Evolutionary conservation across 805 yeast species (phyloP).

Genomic region (Debaryomyces prosopidis): DNA sequence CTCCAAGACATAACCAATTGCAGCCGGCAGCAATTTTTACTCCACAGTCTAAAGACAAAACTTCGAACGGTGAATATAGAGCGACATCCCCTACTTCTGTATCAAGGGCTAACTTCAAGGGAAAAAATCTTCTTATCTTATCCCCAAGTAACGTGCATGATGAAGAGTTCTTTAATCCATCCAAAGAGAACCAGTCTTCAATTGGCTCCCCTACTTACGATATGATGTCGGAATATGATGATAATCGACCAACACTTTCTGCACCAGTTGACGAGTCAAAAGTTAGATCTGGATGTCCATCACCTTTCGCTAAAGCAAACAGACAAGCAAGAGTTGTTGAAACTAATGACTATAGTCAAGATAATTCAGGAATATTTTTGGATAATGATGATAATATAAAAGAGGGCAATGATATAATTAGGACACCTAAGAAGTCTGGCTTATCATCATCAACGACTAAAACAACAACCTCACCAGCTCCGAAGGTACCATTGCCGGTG

Average conservation of each 20-base stretch:
- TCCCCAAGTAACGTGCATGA: slow-evolving; percentile 42
- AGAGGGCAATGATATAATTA: slow-evolving; percentile 1
- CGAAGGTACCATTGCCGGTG: slow-evolving; percentile 25
- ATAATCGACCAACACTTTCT: slow-evolving; percentile 3
- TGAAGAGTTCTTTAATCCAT: slow-evolving; percentile 28
- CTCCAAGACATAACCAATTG: slow-evolving; percentile 6
- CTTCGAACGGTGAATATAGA: background rate
- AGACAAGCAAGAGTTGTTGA: slow-evolving; percentile 48
- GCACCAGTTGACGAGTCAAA: slow-evolving; percentile 17
- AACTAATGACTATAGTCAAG: slow-evolving; percentile 23
- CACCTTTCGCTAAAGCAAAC: slow-evolving; percentile 44
- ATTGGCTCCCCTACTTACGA: slow-evolving; percentile 2
- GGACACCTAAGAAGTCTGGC: slow-evolving; percentile 16
- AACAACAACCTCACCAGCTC: slow-evolving; percentile 38
- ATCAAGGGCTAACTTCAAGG: slow-evolving; percentile 18
- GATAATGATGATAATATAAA: slow-evolving; percentile 7
- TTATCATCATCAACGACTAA: background rate
- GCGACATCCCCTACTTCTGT: slow-evolving; percentile 9
- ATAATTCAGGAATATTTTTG: slow-evolving; percentile 9
- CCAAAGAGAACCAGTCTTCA: slow-evolving; percentile 5
- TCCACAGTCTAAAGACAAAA: background rate
- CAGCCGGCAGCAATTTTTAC: slow-evolving; percentile 1
- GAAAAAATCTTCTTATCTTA: slow-evolving; percentile 35
- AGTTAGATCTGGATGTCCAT: slow-evolving; percentile 30
- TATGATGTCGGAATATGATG: slow-evolving; percentile 2